Conservation (phyloP, 208 protist genomes). For the Leishmania gerbilli region DNA sequence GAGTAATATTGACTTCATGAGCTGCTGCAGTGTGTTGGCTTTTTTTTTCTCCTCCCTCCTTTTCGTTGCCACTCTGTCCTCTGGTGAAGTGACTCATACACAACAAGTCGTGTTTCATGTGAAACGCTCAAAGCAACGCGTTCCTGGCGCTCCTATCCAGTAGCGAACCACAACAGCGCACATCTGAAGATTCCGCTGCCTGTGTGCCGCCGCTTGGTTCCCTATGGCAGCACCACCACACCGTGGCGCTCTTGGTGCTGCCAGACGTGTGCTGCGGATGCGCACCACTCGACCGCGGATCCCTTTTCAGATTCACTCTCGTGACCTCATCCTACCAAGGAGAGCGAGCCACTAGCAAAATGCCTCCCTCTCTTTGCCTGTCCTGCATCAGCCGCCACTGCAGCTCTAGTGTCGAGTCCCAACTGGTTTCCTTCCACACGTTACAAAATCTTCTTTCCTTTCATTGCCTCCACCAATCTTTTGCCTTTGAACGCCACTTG, state of each 20-base stretch:
- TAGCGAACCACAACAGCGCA: neutral
- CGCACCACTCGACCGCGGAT: neutral
- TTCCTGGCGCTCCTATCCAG: neutral
- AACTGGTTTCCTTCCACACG: neutral
- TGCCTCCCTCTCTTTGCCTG: neutral
- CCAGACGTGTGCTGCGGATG: neutral
- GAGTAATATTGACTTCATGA: neutral
- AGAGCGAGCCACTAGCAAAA: neutral
- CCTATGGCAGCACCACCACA: neutral
- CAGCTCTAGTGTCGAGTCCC: neutral
- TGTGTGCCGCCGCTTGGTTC: neutral
- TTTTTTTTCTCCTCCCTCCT: neutral
- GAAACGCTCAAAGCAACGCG: neutral
- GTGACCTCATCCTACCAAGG: neutral
- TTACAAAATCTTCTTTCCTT: neutral
- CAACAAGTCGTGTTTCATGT: neutral
- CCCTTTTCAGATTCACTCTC: neutral
- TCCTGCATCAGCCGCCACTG: neutral
- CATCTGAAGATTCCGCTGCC: neutral
- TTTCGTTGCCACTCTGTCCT: no score
- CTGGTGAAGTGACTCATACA: neutral
- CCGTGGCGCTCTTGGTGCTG: neutral
- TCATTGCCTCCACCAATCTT: neutral
- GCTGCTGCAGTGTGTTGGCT: constrained; percentile 1
- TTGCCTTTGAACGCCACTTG: neutral